Percentiles rank a stretch among this genome's conserved stretches.
Conservation (phyloP, 1,284 basidiomycete genomes). For the Peniophora sp. region DNA sequence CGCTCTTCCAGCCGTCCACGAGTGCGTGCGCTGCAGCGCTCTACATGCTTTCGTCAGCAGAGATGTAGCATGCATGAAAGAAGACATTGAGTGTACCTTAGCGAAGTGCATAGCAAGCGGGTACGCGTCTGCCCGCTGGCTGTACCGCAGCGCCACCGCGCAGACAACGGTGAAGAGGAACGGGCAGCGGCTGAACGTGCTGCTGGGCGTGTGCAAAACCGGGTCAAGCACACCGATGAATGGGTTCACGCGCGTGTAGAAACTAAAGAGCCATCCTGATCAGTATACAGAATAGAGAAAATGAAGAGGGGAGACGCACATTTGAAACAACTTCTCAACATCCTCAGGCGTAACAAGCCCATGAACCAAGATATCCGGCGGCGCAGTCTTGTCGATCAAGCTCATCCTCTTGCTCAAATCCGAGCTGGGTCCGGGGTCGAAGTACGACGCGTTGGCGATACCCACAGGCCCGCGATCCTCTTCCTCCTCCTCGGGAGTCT, state of each 20-base stretch:
- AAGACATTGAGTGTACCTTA: slow-evolving; percentile 15
- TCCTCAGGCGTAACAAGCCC: slow-evolving; percentile 75
- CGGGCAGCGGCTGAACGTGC: slow-evolving; percentile 70
- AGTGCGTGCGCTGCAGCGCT: slow-evolving; percentile 45
- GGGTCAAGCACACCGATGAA: slow-evolving; percentile 72
- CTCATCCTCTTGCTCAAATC: slow-evolving; percentile 66
- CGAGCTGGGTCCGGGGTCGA: slow-evolving; percentile 61
- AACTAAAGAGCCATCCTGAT: slow-evolving; percentile 3
- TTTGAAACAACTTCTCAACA: slow-evolving; percentile 76
- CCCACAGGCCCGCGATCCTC: slow-evolving; percentile 65
- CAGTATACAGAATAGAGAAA: background rate
- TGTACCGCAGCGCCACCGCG: slow-evolving; percentile 67
- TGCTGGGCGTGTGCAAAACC: slow-evolving; percentile 60
- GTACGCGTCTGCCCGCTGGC: slow-evolving; percentile 71
- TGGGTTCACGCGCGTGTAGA: slow-evolving; percentile 32
- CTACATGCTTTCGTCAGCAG: slow-evolving; percentile 18
- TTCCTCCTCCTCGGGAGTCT: slow-evolving; percentile 22
- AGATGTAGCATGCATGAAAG: too few relatives aligned
- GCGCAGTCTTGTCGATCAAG: slow-evolving; percentile 72
- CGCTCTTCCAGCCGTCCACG: slow-evolving; percentile 65
- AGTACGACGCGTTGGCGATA: slow-evolving; percentile 77
- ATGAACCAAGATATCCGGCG: slow-evolving; percentile 78
- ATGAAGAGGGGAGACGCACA: slow-evolving; percentile 40
- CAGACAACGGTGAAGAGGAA: slow-evolving; percentile 82
- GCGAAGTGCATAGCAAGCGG: slow-evolving; percentile 85